Evolutionary conservation across 805 yeast genomes (phyloP), one percentile per base, ranked within the genome.

Genomic region (Saccharomycopsis vini): DNA sequence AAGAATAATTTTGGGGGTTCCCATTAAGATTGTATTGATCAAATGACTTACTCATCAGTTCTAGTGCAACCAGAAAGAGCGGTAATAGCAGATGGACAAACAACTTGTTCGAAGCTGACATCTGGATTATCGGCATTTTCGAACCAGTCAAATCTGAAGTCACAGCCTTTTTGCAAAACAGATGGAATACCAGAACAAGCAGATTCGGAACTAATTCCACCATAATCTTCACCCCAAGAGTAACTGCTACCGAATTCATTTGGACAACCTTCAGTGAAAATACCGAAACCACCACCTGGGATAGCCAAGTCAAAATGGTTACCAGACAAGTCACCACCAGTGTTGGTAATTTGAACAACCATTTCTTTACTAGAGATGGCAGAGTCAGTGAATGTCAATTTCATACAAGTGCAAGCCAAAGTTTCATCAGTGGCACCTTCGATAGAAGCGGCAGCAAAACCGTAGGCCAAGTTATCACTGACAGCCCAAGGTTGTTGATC

Each of bases 221-320:
- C 48, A 21, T 36, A 40, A 31, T 33, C 34, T 16, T 35, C 35
- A 24, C 48, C 48, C 41, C 40, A 44, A 32, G 24, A 21, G 30
- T 37, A 42, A 16, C 42, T 34, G 15, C 34, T 15, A 23, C 44
- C 44, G 23, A 24, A 24, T 24, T 24, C 28, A 24, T 24, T 24
- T 6, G 28, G 6, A 24, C 28, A 37, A 18, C 45, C 45, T 1
- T 28, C 26, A 16, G 35, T 24, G n/a, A 16, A 36, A 13, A 29
- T 35, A 28, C 45, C 49, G n/a, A 35, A 22, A n/a, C 49, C 45
- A 10, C 40, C 32, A 30, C 40, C 49, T 20, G 49, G 45, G 22
- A 45, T 33, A n/a, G 42, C 36, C 21, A 42, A 28, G 21, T 45
- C 46, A 18, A 43, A 45, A 20, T 40, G 28, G 28, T 24, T 40